phyloP scores from a whole-genome alignment of 2,329 filamentous ascomycete genomes.

The Sclerotinia sclerotiorum region DNA sequence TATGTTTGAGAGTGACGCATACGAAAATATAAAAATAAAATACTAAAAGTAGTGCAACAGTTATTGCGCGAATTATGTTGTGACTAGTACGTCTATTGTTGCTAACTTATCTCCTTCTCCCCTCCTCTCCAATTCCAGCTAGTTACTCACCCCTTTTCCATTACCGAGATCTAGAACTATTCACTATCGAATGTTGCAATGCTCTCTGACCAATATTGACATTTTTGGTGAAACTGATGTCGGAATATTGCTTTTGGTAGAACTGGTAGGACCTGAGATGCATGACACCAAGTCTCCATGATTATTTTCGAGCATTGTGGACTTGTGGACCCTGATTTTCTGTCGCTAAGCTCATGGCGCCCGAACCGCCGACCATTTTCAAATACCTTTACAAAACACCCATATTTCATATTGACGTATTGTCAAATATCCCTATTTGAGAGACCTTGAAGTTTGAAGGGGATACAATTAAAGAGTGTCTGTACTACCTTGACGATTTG shows the following conservation, averaged over 20 bases:
- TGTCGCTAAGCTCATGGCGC: slow-evolving; percentile 3
- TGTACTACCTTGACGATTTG: background rate
- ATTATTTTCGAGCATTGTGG: background rate
- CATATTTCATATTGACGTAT: background rate
- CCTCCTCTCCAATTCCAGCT: too few species aligned
- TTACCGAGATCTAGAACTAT: background rate
- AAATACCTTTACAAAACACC: background rate
- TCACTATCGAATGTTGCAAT: background rate
- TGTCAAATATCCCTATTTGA: background rate
- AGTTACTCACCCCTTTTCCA: background rate
- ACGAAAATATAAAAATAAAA: background rate
- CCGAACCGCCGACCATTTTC: background rate
- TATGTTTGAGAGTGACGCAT: background rate
- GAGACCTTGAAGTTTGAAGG: too few species aligned
- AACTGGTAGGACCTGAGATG: slow-evolving; percentile 5
- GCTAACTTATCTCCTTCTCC: background rate
- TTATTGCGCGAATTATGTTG: slow-evolving; percentile 9
- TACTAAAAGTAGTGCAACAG: background rate
- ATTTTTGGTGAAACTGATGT: background rate
- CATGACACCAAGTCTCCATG: background rate
- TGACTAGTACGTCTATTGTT: background rate
- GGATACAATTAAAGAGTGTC: background rate
- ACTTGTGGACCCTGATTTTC: slow-evolving; percentile 7
- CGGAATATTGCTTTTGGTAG: background rate
- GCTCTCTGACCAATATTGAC: background rate